Evolutionary conservation across 2,329 filamentous ascomycete species (phyloP).

Genomic region (Myriosclerotinia scirpicola): DNA sequence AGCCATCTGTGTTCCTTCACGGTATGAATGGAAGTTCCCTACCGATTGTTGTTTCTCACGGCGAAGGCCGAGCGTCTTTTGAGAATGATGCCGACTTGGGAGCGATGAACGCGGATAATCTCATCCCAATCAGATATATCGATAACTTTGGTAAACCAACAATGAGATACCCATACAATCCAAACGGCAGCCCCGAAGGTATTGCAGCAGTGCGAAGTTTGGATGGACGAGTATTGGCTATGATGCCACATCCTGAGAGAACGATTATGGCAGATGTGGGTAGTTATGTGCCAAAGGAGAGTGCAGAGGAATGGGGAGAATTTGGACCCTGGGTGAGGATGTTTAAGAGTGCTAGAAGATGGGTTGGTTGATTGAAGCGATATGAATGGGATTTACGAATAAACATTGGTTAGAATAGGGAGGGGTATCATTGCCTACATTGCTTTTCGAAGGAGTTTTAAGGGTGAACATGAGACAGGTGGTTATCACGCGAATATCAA

Average conservation of each 20-base stretch:
- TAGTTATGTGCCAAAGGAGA: slow-evolving; percentile 61
- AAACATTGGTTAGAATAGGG: slow-evolving; percentile 10
- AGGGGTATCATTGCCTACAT: slow-evolving; percentile 12
- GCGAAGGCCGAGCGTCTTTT: slow-evolving; percentile 82
- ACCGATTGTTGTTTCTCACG: slow-evolving; percentile 86
- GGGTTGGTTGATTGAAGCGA: slow-evolving; percentile 49
- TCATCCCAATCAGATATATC: slow-evolving; percentile 79
- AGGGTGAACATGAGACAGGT: slow-evolving; percentile 5
- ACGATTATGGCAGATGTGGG: slow-evolving; percentile 65
- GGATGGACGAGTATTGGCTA: slow-evolving; percentile 66
- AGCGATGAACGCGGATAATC: slow-evolving; percentile 61
- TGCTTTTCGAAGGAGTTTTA: slow-evolving; percentile 12
- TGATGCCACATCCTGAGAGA: slow-evolving; percentile 76
- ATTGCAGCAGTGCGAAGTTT: slow-evolving; percentile 66
- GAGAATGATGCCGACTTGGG: slow-evolving; percentile 52
- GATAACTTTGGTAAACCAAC: slow-evolving; percentile 78
- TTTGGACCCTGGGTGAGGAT: slow-evolving; percentile 69
- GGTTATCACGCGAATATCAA: not conserved
- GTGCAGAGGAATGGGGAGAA: slow-evolving; percentile 63
- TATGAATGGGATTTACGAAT: slow-evolving; percentile 11
- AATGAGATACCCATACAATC: slow-evolving; percentile 84
- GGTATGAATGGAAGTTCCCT: slow-evolving; percentile 81
- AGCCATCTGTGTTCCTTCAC: slow-evolving; percentile 80
- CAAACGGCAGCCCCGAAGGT: slow-evolving; percentile 68
- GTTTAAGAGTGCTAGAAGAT: slow-evolving; percentile 71